A percentile compares a stretch with the other conserved stretches of the same genome.
Evolutionary conservation across 2,329 filamentous ascomycete genomes (phyloP).

Genomic region (Phyllosticta citrichinensis): DNA sequence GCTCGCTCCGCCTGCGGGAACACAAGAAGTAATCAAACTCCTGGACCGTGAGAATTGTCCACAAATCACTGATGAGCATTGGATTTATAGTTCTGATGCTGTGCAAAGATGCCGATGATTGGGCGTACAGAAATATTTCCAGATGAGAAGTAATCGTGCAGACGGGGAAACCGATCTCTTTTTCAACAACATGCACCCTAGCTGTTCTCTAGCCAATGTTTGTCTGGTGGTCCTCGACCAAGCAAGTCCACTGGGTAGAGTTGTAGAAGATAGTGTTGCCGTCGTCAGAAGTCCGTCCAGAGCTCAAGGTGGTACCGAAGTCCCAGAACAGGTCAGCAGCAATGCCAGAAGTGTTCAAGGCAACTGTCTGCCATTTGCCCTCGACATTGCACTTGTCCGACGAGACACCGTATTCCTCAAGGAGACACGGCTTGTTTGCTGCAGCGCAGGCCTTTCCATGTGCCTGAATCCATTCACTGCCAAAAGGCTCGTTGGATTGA

Average conservation of each 20-base stretch:
- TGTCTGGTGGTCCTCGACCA: constrained; percentile 21
- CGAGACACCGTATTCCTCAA: constrained; percentile 31
- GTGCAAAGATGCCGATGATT: background rate
- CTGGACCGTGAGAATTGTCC: background rate
- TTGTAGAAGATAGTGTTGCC: constrained; percentile 24
- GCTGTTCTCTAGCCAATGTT: constrained; percentile 14
- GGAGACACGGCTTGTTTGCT: constrained; percentile 30
- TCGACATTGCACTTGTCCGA: constrained; percentile 21
- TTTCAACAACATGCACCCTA: background rate
- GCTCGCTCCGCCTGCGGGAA: background rate
- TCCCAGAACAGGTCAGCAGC: constrained; percentile 27
- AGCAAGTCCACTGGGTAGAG: constrained; percentile 21
- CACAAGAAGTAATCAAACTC: background rate
- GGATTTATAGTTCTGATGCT: background rate
- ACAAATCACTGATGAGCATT: background rate
- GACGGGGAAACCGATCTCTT: background rate
- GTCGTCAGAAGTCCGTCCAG: constrained; percentile 20
- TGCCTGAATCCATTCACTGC: constrained; percentile 37
- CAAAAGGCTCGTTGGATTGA: constrained; percentile 23
- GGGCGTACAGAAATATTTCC: background rate
- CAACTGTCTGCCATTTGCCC: constrained; percentile 22
- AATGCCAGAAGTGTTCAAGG: constrained; percentile 19
- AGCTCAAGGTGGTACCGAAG: constrained; percentile 19
- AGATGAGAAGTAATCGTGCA: background rate
- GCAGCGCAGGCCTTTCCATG: constrained; percentile 32